phyloP scores from a whole-genome alignment of 169 alveolate genomes.

The Babesia gibsoni region DNA sequence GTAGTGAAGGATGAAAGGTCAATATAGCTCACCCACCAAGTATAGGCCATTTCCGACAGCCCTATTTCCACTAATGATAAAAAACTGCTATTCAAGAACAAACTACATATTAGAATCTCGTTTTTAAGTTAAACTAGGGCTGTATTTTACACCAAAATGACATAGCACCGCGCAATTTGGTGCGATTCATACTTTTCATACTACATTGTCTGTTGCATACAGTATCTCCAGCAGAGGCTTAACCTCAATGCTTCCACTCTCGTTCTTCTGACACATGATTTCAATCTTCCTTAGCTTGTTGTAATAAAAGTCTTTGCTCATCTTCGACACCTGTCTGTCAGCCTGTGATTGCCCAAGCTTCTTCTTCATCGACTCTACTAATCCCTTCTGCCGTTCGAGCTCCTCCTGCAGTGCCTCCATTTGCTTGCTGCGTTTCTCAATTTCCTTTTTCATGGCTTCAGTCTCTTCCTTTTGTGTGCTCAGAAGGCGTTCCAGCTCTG shows the following conservation, averaged over 20 bases:
- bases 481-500: conserved; percentile 19
- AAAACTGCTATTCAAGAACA: too few species aligned
- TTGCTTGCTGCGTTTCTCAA: conserved; percentile 34
- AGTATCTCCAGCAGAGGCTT: conserved; percentile 58
- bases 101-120: too few species aligned
- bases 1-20: too few species aligned
- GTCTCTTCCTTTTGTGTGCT: neutral
- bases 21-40: too few species aligned
- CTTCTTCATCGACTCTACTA: conserved; percentile 64
- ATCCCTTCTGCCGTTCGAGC: conserved; percentile 59
- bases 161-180: neutral
- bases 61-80: too few species aligned
- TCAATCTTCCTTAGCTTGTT: conserved; percentile 89
- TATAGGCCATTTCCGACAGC: too few species aligned
- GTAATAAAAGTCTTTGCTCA: conserved; percentile 90
- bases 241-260: conserved; percentile 47
- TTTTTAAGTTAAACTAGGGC: too few species aligned
- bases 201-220: conserved; percentile 40
- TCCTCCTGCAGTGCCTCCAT: conserved; percentile 21
- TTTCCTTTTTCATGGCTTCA: conserved; percentile 7
- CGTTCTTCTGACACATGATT: conserved; percentile 80
- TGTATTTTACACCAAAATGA: neutral
- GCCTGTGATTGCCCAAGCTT: conserved; percentile 71
- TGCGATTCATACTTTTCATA: neutral
- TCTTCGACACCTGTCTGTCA: conserved; percentile 82